Percentiles rank a stretch among this genome's conserved stretches.
Conservation (phyloP, 371 early-diverging fungal genomes). For the Mucor mucedo region DNA sequence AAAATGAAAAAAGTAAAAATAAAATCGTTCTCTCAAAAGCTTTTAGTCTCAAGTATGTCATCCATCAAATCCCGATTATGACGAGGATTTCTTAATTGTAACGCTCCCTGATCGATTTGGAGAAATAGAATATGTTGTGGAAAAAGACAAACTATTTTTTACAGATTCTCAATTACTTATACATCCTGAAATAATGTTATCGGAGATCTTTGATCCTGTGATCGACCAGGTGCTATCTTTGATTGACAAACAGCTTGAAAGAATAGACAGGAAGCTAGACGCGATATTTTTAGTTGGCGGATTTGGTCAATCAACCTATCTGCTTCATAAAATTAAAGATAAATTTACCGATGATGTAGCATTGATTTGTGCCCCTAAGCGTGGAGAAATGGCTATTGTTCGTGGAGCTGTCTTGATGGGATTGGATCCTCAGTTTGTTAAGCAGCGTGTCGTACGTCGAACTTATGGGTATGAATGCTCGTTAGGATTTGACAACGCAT, state of each 20-base stretch:
- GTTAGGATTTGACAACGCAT: constrained; percentile 57
- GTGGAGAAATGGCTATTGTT: constrained; percentile 54
- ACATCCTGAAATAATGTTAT: not conserved
- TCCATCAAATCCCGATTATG: not conserved
- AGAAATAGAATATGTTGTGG: not conserved
- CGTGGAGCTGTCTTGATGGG: constrained; percentile 59
- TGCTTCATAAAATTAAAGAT: constrained; percentile 34
- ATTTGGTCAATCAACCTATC: constrained; percentile 48
- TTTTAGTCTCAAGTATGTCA: not conserved
- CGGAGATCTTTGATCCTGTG: not conserved
- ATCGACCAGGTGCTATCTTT: constrained; percentile 48
- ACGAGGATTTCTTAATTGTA: not conserved
- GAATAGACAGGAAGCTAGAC: constrained; percentile 29
- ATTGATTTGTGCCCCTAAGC: constrained; percentile 48
- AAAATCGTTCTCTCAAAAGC: not conserved
- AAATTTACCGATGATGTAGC: constrained; percentile 30
- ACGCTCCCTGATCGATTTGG: not conserved
- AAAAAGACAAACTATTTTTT: not conserved
- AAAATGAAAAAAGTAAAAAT: not conserved
- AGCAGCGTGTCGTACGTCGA: constrained; percentile 60
- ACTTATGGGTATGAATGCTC: constrained; percentile 63
- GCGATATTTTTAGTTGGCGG: constrained; percentile 54
- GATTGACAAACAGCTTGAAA: constrained; percentile 57
- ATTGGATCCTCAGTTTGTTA: constrained; percentile 55
- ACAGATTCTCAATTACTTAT: not conserved